These are phyloP conservation scores for Parafenestella ontariensis DNA, from an alignment of 2,329 filamentous ascomycete genomes.

Conservation along the genomic window DNA sequence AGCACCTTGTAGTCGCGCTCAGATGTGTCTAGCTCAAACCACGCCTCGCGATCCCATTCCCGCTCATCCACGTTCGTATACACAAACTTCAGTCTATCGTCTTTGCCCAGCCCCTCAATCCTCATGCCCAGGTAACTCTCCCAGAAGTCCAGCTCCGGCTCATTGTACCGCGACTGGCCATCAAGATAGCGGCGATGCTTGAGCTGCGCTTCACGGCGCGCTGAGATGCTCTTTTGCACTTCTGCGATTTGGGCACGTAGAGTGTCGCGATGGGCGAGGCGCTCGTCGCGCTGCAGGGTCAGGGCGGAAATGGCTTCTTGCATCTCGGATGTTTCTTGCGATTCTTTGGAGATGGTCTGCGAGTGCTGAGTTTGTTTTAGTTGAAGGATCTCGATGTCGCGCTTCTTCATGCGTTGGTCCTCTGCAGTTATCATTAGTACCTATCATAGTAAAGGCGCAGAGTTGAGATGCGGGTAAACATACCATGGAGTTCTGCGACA, in stretches of 20 bases:
- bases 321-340: conserved; percentile 73
- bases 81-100: conserved; percentile 87
- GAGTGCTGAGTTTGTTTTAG: conserved; percentile 74
- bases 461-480: conserved; percentile 16
- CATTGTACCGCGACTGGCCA: conserved; percentile 84
- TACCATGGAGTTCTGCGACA: conserved; percentile 88
- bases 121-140: conserved; percentile 85
- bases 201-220: conserved; percentile 73
- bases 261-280: conserved; percentile 62
- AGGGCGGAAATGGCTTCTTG: conserved; percentile 65
- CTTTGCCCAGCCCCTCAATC: conserved; percentile 86
- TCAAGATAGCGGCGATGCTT: conserved; percentile 78
- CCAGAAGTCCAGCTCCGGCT: conserved; percentile 96
- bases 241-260: conserved; percentile 66
- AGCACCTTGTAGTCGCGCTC: conserved; percentile 84
- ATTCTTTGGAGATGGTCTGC: conserved; percentile 77
- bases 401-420: conserved; percentile 88
- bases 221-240: conserved; percentile 73
- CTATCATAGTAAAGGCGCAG: background rate
- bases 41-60: conserved; percentile 87
- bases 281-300: conserved; percentile 62
- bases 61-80: conserved; percentile 87
- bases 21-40: conserved; percentile 88
- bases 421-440: conserved; percentile 60
- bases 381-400: conserved; percentile 82